Base-by-base conservation (phyloP, 371 early-diverging fungal genomes). In the Phascolomyces articulosus region DNA sequence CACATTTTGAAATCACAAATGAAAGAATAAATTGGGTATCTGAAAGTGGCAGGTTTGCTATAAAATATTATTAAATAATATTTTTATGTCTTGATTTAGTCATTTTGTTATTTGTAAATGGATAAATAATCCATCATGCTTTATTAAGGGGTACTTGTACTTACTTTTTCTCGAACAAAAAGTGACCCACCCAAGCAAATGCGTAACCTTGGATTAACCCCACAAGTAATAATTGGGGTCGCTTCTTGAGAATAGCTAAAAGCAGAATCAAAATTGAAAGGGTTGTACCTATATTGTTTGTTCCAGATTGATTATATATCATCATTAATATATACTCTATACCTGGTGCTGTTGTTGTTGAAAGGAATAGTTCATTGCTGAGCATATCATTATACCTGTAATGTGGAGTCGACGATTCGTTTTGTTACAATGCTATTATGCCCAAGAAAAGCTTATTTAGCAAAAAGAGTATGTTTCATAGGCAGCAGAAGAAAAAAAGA, bases 161-260 rank as follows among this genome's bases (percentile, higher is more conserved):
- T 70, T 75, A 82, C 82, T 86, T 86, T 69, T 84, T 80, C 55
- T 86, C 85, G 74, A 88, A 89, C 4, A 84, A 15, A 58, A 90
- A 91, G 55, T 91, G 91, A 2, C 91, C 91, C 55, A 87, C 28
- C 89, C 87, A 91, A 4, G 91, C 91, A 38, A 82, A 84, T 6
- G 66, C 78, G 61, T 91, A 91, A 7, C 83, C 81, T 71, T 79
- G 80, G 8, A 79, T 24, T 6, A 79, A 16, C 2, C 68, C 78
- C 26, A 54, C 53, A 4, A 63, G 56, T 9, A 76, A 15, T 3
- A 71, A 55, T 7, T 71, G 71, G 6, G 64, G 69, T 7, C 72
- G 55, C 16, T 72, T 31, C 34, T 65, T 72, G 27, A 66, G 15
- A 8, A 71, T 47, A 6, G 75, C 68, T 10, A 67, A 48, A 20